These are phyloP conservation scores for Pontederia paniculata DNA, from an alignment of 176 grass and related monocot species.

Conservation along the genomic window DNA sequence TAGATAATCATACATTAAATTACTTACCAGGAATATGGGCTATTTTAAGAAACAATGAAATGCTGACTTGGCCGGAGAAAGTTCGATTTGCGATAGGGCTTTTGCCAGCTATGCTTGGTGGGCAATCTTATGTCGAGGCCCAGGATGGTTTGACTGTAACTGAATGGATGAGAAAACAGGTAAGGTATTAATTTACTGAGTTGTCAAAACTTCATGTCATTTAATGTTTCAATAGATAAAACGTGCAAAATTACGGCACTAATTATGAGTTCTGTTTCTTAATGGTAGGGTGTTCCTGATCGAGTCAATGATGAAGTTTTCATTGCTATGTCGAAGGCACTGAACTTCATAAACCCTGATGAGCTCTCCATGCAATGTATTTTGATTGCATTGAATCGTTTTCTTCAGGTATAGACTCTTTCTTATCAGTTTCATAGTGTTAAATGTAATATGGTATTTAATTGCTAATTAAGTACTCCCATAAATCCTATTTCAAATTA, in stretches of 20 bases:
- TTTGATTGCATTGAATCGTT: slow-evolving; percentile 86
- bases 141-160: slow-evolving; percentile 85
- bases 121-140: slow-evolving; percentile 95
- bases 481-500: no score
- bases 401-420: slow-evolving; percentile 71
- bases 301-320: slow-evolving; percentile 89
- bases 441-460: no score
- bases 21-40: slow-evolving; percentile 80
- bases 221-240: background rate
- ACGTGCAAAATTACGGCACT: background rate
- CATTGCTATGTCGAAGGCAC: slow-evolving; percentile 95
- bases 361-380: slow-evolving; percentile 99
- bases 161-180: slow-evolving; percentile 96
- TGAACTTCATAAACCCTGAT: slow-evolving; percentile 99
- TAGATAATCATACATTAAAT: slow-evolving; percentile 5
- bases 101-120: slow-evolving; percentile 82
- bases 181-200: no score
- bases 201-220: background rate
- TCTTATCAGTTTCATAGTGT: slow-evolving; percentile 10
- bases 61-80: slow-evolving; percentile 98
- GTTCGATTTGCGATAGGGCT: slow-evolving; percentile 96
- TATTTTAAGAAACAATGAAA: slow-evolving; percentile 92
- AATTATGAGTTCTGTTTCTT: slow-evolving; percentile 10
- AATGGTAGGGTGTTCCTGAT: slow-evolving; percentile 82
- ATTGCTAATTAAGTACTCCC: no score